Evolutionary conservation across 495 filamentous ascomycete genomes (phyloP), one percentile per base, ranked within the genome.

Genomic region (Neurospora sp.): DNA sequence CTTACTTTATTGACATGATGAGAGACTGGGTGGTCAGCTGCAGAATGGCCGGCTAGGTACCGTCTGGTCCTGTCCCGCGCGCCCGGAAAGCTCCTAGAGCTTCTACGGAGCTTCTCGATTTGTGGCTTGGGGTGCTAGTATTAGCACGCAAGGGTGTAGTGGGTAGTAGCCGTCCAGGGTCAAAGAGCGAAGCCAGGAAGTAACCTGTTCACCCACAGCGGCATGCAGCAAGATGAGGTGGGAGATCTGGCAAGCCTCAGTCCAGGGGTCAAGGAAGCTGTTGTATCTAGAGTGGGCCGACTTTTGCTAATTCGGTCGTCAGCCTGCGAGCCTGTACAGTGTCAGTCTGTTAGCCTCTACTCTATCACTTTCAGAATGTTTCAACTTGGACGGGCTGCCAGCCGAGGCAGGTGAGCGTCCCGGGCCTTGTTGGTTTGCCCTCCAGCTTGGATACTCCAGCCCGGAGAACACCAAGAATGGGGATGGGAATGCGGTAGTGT

Each of bases 1-100:
- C 88, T 82, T 87, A 91, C 89, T 91, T 90, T 86, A 91, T 86
- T 84, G 89, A 91, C 89, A 91, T 91, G 80, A 83, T 85, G 80
- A 84, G 76, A 79, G 76, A 80, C 78, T 78, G 81, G 81, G 80
- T 83, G 80, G 79, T 81, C 81, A 81, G 82, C 82, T 82, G 80
- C 82, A 81, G 79, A 70, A 77, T 76, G 74, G 76, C 74, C 80
- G 74, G 71, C 73, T 69, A 74, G 76, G 70, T 78, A 74, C 73
- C 71, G 74, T 75, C 72, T 66, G 73, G 77, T 79, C 46, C 74
- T 77, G 78, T 78, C 78, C 79, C 77, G 79, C 79, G 76, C 75
- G 71, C 54, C 31, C 39, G 71, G 70, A 71, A 40, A 70, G 73
- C 42, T 42, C 39, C 71, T 39, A 75, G 73, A 76, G 70, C 74